Base-by-base conservation (phyloP, 2,329 filamentous ascomycete genomes). In the Sclerotinia spermophila region DNA sequence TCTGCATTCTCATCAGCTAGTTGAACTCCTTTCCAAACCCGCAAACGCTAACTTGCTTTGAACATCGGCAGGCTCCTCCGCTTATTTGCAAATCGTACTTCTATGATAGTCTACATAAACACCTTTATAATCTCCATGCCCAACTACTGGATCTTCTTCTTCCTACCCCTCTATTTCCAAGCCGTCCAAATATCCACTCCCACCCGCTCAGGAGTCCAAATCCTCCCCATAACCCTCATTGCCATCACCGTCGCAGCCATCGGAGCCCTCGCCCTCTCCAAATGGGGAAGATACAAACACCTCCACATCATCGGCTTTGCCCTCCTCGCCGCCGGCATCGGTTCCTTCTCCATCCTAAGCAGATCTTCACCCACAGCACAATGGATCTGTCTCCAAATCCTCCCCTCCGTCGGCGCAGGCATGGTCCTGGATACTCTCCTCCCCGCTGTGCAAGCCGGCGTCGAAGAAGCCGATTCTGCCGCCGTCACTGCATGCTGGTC, bases 121-220 rank as follows among this genome's bases (percentile, higher is more conserved):
- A 81, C 79, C 2, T 82, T 84, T 68, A 64, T 84, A 1, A 78
- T 82, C 53, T 77, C 78, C 5, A 69, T 83, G 5, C 74, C 82
- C 11, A 67, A 78, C 8, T 79, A 80, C 62, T 83, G 81, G 79
- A 71, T 76, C n/a, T 48, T 72, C 5, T 83, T 81, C 75, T 83
- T 83, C 71, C 76, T 84, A 21, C 71, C 78, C 76, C 35, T 83
- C 38, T 88, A 83, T 72, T 84, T 82, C 73, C 80, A 84, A 73
- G 82, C 78, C 27, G 84, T 87, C 65, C 84, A 85, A 72, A 81
- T 82, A 38, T 85, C 84, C 74, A 81, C 80, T 0, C 83, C 86
- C 6, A 80, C 87, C 64, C 79, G 83, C 35, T 81, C 85, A 0
- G 86, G 86, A 21, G 81, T 89, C 1, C 85, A 85, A 35, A 77